Base-by-base conservation (phyloP, 2,329 filamentous ascomycete species). In the Scopulariopsis brevicaulis region DNA sequence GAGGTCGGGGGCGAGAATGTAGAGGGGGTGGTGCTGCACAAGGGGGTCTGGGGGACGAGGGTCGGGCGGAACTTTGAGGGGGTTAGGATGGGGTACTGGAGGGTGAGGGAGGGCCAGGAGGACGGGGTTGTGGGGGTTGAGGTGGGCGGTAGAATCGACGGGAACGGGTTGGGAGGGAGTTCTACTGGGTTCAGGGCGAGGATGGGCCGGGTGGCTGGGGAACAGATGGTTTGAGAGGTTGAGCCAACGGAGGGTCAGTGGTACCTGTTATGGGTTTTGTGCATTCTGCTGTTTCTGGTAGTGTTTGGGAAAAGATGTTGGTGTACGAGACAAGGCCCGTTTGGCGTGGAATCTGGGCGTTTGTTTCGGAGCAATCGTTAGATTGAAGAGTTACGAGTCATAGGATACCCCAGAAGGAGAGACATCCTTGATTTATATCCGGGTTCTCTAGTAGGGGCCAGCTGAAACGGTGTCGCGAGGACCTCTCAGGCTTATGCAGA, bases 1-100 rank as follows among this genome's bases (percentile, higher is more conserved):
- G 56, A 58, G 34, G 12, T 58, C 7, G 51, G n/a, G 12, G 37
- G 56, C n/a, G 56, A 58, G 24, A 58, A 58, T 14, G 34, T 48
- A 8, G 43, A 48, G 14, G 43, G 51, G 12, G 56, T 58, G 32
- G 15, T 58, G 50, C 34, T 58, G 15, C 24, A 22, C 22, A 58
- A 58, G 56, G 56, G 56, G 1, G n/a, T 28, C n/a, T 58, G 56
- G 56, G 35, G 40, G 22, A 50, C 22, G 53, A 50, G 46, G 46
- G 46, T 50, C 4, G 46, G n/a, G 46, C 20, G 46, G 20, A 50
- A 50, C 46, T 50, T 50, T 50, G 46, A 50, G 46, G 22, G 20
- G 46, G 22, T 7, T n/a, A 8, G 22, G 20, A 24, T 22, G 46
- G 46, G 46, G 46, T 50, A 50, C 14, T 50, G 46, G 46, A 24